Evolutionary conservation across 108 stramenopile species (phyloP).

Genomic region (Cyclotella choctawhatcheeana): DNA sequence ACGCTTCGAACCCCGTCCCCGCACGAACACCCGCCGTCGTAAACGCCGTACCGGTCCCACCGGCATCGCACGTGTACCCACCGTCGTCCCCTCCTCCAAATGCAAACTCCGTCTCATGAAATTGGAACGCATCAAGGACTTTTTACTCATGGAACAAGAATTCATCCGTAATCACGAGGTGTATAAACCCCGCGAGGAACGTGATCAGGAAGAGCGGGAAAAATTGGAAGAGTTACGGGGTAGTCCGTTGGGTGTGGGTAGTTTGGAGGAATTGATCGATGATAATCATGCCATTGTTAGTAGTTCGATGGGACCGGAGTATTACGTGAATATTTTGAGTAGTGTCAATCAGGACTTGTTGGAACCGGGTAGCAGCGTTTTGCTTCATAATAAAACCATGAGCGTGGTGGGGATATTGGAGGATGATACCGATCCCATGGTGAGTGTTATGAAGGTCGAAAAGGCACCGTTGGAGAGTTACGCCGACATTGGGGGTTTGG

Average conservation of each 20-base stretch:
- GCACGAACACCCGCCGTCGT: conserved; percentile 76
- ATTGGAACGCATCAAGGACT: conserved; percentile 98
- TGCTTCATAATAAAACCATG: conserved; percentile 99
- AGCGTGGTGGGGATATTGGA: conserved; percentile 97
- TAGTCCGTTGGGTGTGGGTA: conserved; percentile 94
- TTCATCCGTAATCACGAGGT: conserved; percentile 99
- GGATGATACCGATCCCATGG: conserved; percentile 99
- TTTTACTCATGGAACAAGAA: conserved; percentile 98
- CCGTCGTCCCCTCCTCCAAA: conserved; percentile 93
- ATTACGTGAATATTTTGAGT: conserved; percentile 97
- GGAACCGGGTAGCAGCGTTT: conserved; percentile 96
- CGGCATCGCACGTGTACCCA: conserved; percentile 78
- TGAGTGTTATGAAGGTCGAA: conserved; percentile 99
- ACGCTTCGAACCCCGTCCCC: conserved; percentile 93
- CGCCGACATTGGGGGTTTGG: conserved; percentile 98
- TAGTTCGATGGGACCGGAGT: conserved; percentile 96
- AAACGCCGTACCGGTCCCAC: conserved; percentile 94
- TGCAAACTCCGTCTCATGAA: conserved; percentile 98
- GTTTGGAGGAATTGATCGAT: conserved; percentile 99
- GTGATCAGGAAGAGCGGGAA: conserved; percentile 95
- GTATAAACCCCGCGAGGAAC: conserved; percentile 96
- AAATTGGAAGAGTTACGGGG: conserved; percentile 99
- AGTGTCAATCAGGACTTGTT: conserved; percentile 99
- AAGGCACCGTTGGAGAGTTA: conserved; percentile 98
- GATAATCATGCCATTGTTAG: conserved; percentile 99